phyloP scores from a whole-genome alignment of 2,329 filamentous ascomycete species.

The Chrysoporthe austroafricana region DNA sequence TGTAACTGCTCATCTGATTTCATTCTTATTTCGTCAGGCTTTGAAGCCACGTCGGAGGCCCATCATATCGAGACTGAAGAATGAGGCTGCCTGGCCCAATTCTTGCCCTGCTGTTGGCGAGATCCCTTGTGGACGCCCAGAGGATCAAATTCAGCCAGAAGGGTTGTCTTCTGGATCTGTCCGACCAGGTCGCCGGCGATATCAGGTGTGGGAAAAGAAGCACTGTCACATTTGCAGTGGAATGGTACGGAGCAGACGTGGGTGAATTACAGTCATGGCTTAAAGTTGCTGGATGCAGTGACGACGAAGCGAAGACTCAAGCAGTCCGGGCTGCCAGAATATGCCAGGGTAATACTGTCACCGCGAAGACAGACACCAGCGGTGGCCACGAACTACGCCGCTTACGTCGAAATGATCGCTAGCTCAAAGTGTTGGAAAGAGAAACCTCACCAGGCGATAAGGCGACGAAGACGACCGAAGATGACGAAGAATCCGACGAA shows the following conservation, averaged over 20 bases:
- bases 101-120: conserved; percentile 4
- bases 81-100: conserved; percentile 13
- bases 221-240: conserved; percentile 11
- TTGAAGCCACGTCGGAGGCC: too few species aligned
- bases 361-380: neutral
- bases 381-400: conserved; percentile 9
- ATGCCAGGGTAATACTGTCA: conserved; percentile 6
- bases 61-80: neutral
- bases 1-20: neutral
- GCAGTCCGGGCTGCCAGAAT: neutral
- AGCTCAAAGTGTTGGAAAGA: neutral
- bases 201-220: conserved; percentile 11
- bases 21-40: neutral
- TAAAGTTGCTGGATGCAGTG: conserved; percentile 15
- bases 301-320: conserved; percentile 4
- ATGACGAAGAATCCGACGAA: neutral
- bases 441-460: neutral
- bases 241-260: conserved; percentile 9
- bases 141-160: neutral
- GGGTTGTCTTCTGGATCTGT: conserved; percentile 8
- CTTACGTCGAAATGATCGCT: neutral
- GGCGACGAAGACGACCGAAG: neutral
- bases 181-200: conserved; percentile 2
- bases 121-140: conserved; percentile 8
- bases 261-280: conserved; percentile 19